A percentile compares a stretch with the other conserved stretches of the same genome.
Conservation (phyloP, 192 early-diverging fungal species). For the Phlyctochytrium planicorne region DNA sequence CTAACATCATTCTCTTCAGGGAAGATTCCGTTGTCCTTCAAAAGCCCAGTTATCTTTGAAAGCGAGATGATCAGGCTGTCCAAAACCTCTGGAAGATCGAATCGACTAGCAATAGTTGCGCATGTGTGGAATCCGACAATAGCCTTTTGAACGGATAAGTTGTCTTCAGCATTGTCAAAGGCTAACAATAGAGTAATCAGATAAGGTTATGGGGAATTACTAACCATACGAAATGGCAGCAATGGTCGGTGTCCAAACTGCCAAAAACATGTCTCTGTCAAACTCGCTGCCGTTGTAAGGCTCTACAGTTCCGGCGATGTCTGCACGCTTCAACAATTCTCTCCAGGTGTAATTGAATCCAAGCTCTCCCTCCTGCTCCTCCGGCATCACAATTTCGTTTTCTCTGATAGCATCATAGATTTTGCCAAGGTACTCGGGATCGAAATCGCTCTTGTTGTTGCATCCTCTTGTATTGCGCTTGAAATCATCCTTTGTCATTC, state of each 20-base stretch:
- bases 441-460: constrained; percentile 84
- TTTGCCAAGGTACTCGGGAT: constrained; percentile 73
- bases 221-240: constrained; percentile 79
- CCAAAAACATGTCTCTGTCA: constrained; percentile 77
- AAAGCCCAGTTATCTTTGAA: constrained; percentile 71
- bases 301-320: constrained; percentile 52
- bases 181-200: constrained; percentile 53
- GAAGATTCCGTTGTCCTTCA: constrained; percentile 27
- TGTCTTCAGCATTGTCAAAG: constrained; percentile 78
- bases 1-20: constrained; percentile 18
- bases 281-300: constrained; percentile 61
- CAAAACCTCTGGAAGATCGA: constrained; percentile 71
- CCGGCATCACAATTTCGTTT: constrained; percentile 93
- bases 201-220: constrained; percentile 27
- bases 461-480: constrained; percentile 83
- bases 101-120: constrained; percentile 69
- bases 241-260: constrained; percentile 73
- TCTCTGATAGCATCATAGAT: constrained; percentile 88
- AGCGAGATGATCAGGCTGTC: constrained; percentile 77
- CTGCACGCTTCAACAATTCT: constrained; percentile 60
- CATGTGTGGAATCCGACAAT: constrained; percentile 77
- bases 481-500: constrained; percentile 92
- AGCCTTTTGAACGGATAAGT: constrained; percentile 74
- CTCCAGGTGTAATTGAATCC: constrained; percentile 96
- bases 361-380: constrained; percentile 92